phyloP scores from a whole-genome alignment of 257 asterid species.

The Capsicum baccatum region DNA sequence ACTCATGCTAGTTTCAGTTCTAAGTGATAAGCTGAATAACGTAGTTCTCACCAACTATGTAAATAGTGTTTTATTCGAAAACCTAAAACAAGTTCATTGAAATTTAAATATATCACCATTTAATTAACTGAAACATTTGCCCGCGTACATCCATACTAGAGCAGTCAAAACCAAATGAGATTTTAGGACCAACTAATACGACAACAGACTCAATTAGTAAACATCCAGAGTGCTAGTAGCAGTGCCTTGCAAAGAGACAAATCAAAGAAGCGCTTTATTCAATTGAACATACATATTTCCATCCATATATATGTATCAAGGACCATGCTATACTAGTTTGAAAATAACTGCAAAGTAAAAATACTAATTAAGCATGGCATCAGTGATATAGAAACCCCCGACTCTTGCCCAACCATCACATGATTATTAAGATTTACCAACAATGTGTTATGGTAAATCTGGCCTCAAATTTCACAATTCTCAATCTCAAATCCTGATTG shows the following conservation, averaged over 20 bases:
- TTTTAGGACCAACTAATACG: neutral
- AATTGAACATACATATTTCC: neutral
- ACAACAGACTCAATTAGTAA: neutral
- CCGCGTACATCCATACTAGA: neutral
- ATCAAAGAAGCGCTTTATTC: neutral
- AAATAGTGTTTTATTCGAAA: neutral
- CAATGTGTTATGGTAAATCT: neutral
- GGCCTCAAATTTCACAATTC: neutral
- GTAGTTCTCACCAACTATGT: neutral
- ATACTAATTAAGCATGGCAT: neutral
- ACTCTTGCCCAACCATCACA: neutral
- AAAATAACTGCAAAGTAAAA: neutral
- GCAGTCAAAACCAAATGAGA: conserved; percentile 3
- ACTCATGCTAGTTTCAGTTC: neutral
- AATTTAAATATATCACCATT: neutral
- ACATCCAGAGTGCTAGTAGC: neutral
- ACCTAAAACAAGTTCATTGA: neutral
- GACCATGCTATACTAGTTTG: conserved; percentile 9
- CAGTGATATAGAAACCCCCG: neutral
- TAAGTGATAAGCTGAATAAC: neutral
- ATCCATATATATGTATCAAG: neutral
- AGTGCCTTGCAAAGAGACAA: conserved; percentile 17
- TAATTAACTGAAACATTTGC: neutral
- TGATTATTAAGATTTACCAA: conserved; percentile 5
- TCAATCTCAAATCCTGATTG: conserved; percentile 1